Conservation (phyloP, 1,284 basidiomycete genomes). For the Ceratobasidium sp. region DNA sequence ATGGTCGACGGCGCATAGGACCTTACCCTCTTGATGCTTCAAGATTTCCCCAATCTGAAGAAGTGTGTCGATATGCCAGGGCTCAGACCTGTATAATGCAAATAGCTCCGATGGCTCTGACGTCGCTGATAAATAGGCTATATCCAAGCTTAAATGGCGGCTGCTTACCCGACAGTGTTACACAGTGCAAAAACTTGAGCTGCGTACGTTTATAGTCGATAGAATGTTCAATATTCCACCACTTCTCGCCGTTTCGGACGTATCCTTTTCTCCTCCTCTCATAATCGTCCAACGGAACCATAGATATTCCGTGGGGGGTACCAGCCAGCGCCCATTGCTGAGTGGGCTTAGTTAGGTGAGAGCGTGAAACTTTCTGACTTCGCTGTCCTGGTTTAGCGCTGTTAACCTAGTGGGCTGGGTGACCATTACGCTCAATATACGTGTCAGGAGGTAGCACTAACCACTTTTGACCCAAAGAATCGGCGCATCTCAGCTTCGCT, state of each 20-base stretch:
- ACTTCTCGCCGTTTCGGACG: conserved; percentile 66
- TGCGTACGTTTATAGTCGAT: conserved; percentile 84
- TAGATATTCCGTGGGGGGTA: conserved; percentile 68
- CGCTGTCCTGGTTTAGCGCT: conserved; percentile 61
- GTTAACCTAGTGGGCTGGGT: conserved; percentile 42
- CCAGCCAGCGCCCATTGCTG: conserved; percentile 52
- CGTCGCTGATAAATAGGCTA: conserved; percentile 43
- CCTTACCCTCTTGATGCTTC: conserved; percentile 81
- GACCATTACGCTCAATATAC: background rate
- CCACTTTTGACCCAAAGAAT: conserved; percentile 92
- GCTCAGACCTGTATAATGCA: conserved; percentile 61
- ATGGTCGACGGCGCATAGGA: background rate
- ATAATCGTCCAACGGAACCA: conserved; percentile 66
- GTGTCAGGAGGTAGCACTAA: conserved; percentile 61
- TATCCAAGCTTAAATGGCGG: background rate
- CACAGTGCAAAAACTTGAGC: conserved; percentile 81
- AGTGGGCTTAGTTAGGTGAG: conserved; percentile 48
- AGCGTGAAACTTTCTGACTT: conserved; percentile 57
- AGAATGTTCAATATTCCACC: conserved; percentile 90
- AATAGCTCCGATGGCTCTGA: conserved; percentile 57
- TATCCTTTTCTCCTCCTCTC: conserved; percentile 53
- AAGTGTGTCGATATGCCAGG: conserved; percentile 91
- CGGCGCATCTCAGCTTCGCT: conserved; percentile 88
- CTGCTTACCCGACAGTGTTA: conserved; percentile 78
- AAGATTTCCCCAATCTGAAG: conserved; percentile 88